Base-by-base conservation (phyloP, 768 basidiomycete genomes). In the Amanita pseudoporphyria region DNA sequence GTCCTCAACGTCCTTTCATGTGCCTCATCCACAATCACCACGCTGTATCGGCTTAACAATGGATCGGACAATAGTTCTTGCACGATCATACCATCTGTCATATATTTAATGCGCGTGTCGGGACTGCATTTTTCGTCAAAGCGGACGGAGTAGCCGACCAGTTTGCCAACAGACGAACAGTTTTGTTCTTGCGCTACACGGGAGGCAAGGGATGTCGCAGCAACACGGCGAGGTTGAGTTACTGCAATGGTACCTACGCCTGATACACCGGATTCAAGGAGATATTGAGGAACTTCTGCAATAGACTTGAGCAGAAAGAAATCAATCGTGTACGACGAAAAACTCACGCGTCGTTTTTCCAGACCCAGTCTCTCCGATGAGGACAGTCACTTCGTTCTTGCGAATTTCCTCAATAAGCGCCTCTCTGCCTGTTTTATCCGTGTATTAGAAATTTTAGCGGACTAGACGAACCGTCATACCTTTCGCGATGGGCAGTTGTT, bases 11-110 rank as follows among this genome's bases (percentile, higher is more conserved):
- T 95, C 50, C 96, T 78, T 62, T 99, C 96, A 66, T 99, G 96
- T 0, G 96, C 96, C 64, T 99, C 96, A 58, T 99, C 96, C 37
- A 99, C 82, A 50, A 98, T 74, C 46, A 99, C 73, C 26, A 93
- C 79, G 60, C 87, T 86, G 67, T 98, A 99, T 51, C 74, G 74
- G 47, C 79, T 81, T 40, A 98, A 71, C 28, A 84, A 62, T 13
- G 79, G 72, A 61, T 94, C 91, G 37, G 77, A 79, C 53, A 94
- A 74, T 44, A 94, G 77, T 72, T 99, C 96, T 37, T 93, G 80
- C 37, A 94, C 84, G 56, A 98, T 82, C 88, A 98, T 97, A 54
- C 96, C 96, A 58, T 99, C 96, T 49, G 94, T 98, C 66, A 96
- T 76, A 61, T 92, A 99, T 67, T 97, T 98, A 67, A 98, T 87